A percentile compares a stretch with the other conserved stretches of the same genome.
These are phyloP conservation scores for Ophioceras dolichostomum DNA, from an alignment of 2,329 filamentous ascomycete genomes.

Conservation along the genomic window DNA sequence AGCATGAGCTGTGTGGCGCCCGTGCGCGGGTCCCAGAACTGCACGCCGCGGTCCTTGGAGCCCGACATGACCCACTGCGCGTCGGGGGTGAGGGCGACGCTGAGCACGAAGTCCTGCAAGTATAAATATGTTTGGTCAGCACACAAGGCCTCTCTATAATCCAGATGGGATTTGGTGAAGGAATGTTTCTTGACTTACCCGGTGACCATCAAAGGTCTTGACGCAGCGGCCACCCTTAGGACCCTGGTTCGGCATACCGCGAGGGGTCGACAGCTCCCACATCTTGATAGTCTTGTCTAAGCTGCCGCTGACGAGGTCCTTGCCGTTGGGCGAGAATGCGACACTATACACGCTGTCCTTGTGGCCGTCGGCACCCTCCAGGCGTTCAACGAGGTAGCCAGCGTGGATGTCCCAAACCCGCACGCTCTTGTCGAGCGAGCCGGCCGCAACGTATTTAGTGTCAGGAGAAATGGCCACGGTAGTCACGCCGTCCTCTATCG, in stretches of 20 bases:
- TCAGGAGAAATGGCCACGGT: constrained; percentile 96
- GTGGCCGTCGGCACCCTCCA: constrained; percentile 88
- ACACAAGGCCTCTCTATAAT: not conserved
- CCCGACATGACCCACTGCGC: constrained; percentile 93
- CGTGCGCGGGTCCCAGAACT: constrained; percentile 95
- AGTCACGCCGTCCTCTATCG: constrained; percentile 93
- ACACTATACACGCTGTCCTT: constrained; percentile 96
- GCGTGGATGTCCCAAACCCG: constrained; percentile 89
- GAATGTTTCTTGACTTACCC: too few relatives aligned
- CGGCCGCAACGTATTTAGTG: constrained; percentile 85
- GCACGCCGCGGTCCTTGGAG: constrained; percentile 92
- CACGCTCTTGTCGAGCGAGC: constrained; percentile 94
- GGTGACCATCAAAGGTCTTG: constrained; percentile 93
- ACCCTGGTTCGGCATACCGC: constrained; percentile 52
- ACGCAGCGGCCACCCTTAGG: constrained; percentile 86
- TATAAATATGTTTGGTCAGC: constrained; percentile 14
- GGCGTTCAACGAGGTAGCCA: constrained; percentile 77
- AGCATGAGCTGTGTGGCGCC: constrained; percentile 96
- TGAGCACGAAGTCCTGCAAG: constrained; percentile 81
- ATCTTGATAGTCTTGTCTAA: constrained; percentile 98
- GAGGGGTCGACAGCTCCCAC: constrained; percentile 79
- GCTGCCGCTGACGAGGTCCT: constrained; percentile 87
- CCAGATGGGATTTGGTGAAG: not conserved
- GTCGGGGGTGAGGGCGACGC: constrained; percentile 88
- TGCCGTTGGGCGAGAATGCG: constrained; percentile 86